Evolutionary conservation across 805 yeast genomes (phyloP), one percentile per base, ranked within the genome.

Genomic region (Spathaspora sp.): DNA sequence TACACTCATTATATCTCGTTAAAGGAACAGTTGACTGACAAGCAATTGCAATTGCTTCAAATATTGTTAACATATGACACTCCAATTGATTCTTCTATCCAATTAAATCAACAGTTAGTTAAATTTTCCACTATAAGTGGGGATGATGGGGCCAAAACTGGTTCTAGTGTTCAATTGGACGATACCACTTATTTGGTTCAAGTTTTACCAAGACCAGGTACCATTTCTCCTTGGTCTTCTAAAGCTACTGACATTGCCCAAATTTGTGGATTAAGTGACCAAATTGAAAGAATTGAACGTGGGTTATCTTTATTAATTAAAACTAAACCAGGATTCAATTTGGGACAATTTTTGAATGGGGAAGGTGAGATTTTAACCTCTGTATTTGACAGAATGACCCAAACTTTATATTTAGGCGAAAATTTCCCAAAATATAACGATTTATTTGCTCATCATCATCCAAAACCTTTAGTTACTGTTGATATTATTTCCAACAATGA

Each of bases 161-260:
- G 50, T 28, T 47, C 50, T 31, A 10, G 53, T 12, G 29, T 32
- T 20, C 35, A 51, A 10, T 61, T 72, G 46, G 79, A 66, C 48
- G 42, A 48, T 18, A 35, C 47, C 57, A 72, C 82, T 31, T 79
- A 81, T 55, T 72, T 91, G 57, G 71, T 93, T 46, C 80, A 96
- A 66, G 78, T 94, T 49, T 77, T 91, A 49, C 99, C 99, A 44
- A 83, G 98, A 68, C 76, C 91, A 7, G 99, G 99, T 55, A 94
- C 99, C 11, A 93, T 94, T 58, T 92, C 98, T 23, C 98, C 99
- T 32, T 94, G 99, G 99, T 89, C 97, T 9, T 92, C 98, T 12
- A 94, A 94, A 73, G 99, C 99, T 26, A 92, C 99, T 42, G 93
- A 94, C 71, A 94, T 94, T 59, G 81, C 92, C 49, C 82, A 85